Conservation (phyloP, 75 land plant species). For the Cunninghamia lanceolata region DNA sequence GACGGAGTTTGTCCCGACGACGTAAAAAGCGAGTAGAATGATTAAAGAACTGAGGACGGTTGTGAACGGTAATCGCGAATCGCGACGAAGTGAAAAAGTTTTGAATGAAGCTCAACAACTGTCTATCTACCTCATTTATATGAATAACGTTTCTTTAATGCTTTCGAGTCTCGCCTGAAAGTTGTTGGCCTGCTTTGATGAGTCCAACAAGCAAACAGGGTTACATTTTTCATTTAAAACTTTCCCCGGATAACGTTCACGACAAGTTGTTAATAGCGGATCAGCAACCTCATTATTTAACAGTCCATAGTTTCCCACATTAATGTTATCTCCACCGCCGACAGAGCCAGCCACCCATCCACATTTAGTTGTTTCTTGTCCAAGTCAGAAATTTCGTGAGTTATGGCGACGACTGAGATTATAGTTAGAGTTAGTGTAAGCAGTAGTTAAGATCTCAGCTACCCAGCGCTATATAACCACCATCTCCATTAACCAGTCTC, state of each 20-base stretch:
- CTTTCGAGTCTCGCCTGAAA: neutral
- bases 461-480: neutral
- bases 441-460: neutral
- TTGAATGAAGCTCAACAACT: slow-evolving; percentile 3
- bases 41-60: too few relatives aligned
- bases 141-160: neutral
- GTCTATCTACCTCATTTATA: neutral
- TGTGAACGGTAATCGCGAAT: too few relatives aligned
- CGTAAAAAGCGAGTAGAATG: too few relatives aligned
- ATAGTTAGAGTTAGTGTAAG: slow-evolving; percentile 4
- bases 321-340: neutral
- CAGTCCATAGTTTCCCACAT: neutral
- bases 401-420: neutral
- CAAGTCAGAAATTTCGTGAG: neutral
- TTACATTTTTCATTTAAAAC: neutral
- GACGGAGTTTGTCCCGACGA: too few relatives aligned
- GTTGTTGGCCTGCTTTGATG: slow-evolving; percentile 1
- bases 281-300: neutral
- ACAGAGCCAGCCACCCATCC: neutral
- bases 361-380: neutral
- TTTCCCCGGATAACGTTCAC: neutral
- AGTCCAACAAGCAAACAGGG: neutral
- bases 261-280: neutral
- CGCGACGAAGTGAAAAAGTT: too few relatives aligned
- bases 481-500: neutral